Percentiles rank a stretch among this genome's conserved stretches.
Evolutionary conservation across 2,329 filamentous ascomycete genomes (phyloP).

Genomic region (Camillea tinctor): DNA sequence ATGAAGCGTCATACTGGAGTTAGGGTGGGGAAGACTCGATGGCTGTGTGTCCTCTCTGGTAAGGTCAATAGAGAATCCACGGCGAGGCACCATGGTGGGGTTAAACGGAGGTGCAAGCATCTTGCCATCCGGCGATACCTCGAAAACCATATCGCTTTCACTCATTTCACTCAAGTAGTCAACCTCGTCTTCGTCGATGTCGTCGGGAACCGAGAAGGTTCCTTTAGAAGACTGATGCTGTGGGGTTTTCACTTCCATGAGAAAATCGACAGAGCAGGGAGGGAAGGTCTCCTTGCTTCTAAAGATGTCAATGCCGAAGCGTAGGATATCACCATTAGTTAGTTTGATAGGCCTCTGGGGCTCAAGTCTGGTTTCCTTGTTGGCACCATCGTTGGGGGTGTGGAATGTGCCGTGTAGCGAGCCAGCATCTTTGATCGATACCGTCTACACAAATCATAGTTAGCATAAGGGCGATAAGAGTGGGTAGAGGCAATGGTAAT

Average conservation of each 20-base stretch:
- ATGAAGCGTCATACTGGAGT: neutral
- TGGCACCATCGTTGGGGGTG: constrained; percentile 30
- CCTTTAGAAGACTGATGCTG: constrained; percentile 23
- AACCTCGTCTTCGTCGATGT: constrained; percentile 31
- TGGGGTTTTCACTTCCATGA: constrained; percentile 28
- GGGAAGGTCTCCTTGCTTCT: constrained; percentile 37
- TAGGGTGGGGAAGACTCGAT: neutral
- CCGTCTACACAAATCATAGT: constrained; percentile 32
- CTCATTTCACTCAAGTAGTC: constrained; percentile 6
- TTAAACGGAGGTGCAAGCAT: neutral
- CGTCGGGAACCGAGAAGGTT: constrained; percentile 44
- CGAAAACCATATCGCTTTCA: constrained; percentile 10
- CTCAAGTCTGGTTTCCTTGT: constrained; percentile 23
- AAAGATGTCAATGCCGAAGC: constrained; percentile 41
- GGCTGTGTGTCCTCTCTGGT: neutral
- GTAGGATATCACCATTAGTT: constrained; percentile 35
- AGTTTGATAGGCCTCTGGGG: constrained; percentile 22
- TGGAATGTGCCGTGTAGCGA: constrained; percentile 56
- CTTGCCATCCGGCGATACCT: neutral
- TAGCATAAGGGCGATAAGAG: neutral
- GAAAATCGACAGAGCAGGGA: constrained; percentile 38
- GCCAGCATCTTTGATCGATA: constrained; percentile 45
- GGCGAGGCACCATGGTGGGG: neutral
- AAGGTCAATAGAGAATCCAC: neutral
- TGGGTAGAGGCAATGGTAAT: constrained; percentile 6